Percentiles rank a stretch among this genome's conserved stretches.
Evolutionary conservation across 148 eudicot genomes (phyloP).

Genomic region (Rhododendron ovatum): DNA sequence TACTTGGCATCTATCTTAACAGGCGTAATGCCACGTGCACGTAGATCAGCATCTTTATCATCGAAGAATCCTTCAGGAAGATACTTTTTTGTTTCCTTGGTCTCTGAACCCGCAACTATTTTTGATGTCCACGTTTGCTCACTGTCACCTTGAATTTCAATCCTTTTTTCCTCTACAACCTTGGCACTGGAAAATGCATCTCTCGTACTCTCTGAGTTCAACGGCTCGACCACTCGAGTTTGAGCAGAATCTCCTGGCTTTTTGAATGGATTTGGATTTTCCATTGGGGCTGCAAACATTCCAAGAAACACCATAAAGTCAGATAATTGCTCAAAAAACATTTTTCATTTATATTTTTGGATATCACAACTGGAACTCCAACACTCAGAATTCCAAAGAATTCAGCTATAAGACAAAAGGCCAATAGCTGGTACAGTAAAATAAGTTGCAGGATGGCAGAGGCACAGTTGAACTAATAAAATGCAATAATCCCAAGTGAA

Average conservation of each 20-base stretch:
- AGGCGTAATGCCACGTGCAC: slow-evolving; percentile 92
- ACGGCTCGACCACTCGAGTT: slow-evolving; percentile 16
- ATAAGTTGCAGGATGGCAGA: neutral
- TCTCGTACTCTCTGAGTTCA: slow-evolving; percentile 15
- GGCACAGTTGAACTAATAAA: neutral
- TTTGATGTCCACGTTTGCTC: slow-evolving; percentile 11
- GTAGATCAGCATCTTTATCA: slow-evolving; percentile 87
- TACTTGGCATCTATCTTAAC: slow-evolving; percentile 84
- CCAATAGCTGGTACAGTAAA: neutral
- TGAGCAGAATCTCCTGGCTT: slow-evolving; percentile 24
- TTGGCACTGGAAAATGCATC: slow-evolving; percentile 26
- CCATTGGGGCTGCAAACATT: slow-evolving; percentile 20
- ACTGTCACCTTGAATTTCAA: slow-evolving; percentile 24
- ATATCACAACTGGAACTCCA: neutral
- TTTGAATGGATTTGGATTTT: slow-evolving; percentile 16
- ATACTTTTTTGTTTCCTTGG: slow-evolving; percentile 51
- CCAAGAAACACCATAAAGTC: slow-evolving; percentile 19
- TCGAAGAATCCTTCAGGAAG: slow-evolving; percentile 94
- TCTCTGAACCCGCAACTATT: slow-evolving; percentile 25
- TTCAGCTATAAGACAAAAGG: neutral
- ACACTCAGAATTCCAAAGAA: neutral
- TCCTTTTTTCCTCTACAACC: slow-evolving; percentile 23
- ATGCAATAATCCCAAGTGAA: neutral
- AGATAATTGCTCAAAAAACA: neutral
- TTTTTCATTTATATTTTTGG: neutral